Base-by-base conservation (phyloP, 129 eudicot species). In the Helianthus tuberosus region DNA sequence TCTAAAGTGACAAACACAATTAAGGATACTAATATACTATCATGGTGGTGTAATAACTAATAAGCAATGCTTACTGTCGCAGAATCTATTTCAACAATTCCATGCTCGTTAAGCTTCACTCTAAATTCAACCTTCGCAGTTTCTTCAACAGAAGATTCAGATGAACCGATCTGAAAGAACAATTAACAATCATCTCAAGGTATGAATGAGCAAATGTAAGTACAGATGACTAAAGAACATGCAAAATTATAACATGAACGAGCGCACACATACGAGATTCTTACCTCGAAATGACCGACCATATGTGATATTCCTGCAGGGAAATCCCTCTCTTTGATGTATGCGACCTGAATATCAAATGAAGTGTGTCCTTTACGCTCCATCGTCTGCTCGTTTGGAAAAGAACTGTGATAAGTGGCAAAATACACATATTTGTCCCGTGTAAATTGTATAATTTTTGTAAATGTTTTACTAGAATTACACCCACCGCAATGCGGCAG, bases 21-120 rank as follows among this genome's bases (percentile, higher is more conserved):
- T 17, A 6, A 57, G 29, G 32, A 71, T 7, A 3, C 11, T 35
- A 54, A 53, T 20, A 36, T 9, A 38, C n/a, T 11, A 36, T 17
- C 38, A 16, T 8, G 35, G 8, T 11, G 20, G 13, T 5, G 64
- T 27, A 53, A 73, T 3, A 73, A 79, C n/a, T 27, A 53, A 73
- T 2, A 73, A 82, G 17, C 55, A 50, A 77, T 52, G 71, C 96
- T 82, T 84, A 93, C 96, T 10, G 83, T 77, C 16, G 93, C 96
- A 3, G 86, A 81, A 36, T 62, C 87, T 70, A 89, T 54, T 11
- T 83, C 71, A 62, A 93, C 77, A 70, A 82, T 76, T 49, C 98
- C 98, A 61, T 87, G 81, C 48, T 82, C 68, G 60, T 82, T 87
- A 68, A 93, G 84, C 66, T 59, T 75, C 71, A 88, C 84, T 82